Evolutionary conservation across 331 rosid species (phyloP), one percentile per base, ranked within the genome.

Genomic region (Rhamnella rubrinervis): DNA sequence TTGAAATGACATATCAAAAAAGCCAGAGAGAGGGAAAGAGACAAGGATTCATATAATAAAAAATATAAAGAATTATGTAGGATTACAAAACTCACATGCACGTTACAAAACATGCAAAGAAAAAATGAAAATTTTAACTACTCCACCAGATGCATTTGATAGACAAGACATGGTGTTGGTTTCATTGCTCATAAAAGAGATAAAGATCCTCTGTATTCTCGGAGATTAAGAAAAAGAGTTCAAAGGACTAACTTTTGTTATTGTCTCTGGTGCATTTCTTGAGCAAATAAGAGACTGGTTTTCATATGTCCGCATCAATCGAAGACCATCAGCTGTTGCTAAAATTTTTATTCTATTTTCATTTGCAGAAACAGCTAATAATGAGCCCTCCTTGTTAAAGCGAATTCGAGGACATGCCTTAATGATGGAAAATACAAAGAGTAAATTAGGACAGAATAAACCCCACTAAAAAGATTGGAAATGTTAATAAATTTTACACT

Each of bases 331-430:
- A 37, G 46, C 51, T 53, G 41, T 52, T 41, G 56, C 81, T 37
- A 80, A 71, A 52, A 81, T 68, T 72, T 80, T 80, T 96, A 84
- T 75, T 67, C 51, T 71, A 64, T 71, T 80, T 41, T 65, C 83
- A 41, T 70, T 78, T 61, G 81, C 81, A 55, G 70, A 10, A 64
- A 75, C 85, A 68, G 85, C 85, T 61, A 81, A 67, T 44, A 80
- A 58, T 55, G 77, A 58, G 20, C 81, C 77, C 63, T 61, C 76
- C 88, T 88, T 93, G 86, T 93, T 93, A 82, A 93, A 93, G 60
- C 98, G 97, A 68, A 93, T 90, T 1, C 93, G 90, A 0, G 98
- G 97, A 69, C 88, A 88, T 70, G 92, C 98, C 98, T 72, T 69
- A 52, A 55, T 68, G 39, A 66, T 25, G 51, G 55, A 38, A 16